Base-by-base conservation (phyloP, 75 land plant genomes). In the Sequoiadendron giganteum region DNA sequence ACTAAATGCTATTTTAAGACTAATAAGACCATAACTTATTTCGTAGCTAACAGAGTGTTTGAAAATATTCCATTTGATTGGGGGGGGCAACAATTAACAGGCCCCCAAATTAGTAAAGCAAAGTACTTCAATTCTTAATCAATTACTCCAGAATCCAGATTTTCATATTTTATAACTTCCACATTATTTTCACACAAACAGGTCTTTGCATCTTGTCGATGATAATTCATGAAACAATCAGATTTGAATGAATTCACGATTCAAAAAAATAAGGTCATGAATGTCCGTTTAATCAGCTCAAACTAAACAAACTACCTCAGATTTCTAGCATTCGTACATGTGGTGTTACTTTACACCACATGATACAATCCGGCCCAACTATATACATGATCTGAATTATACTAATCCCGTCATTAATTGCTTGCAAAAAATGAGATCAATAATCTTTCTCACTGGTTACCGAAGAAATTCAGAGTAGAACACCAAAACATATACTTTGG, bases 211-310 rank as follows among this genome's bases (percentile, higher is more conserved):
- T 34, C 8, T 75, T 75, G 77, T 75, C 34, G 14, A 75, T 75
- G 77, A 34, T 75, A 75, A 11, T 75, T 11, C 38, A 34, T 32
- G 77, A 13, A 30, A 75, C 77, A 75, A 75, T 75, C 77, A 75
- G 77, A 75, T 32, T 75, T 32, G 38, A 75, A 75, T 75, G 77
- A 75, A 75, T 75, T 13, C 16, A 34, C 2, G 39, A 75, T 75
- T 32, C 77, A 34, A 75, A 75, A 65, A 75, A 75, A 75, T 75
- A 75, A 45, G 84, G 84, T 82, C 84, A 82, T 82, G 28, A 45
- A 45, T 21, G 49, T 45, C 45, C 84, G 28, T 10, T 82, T 45
- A 82, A 42, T 82, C n/a, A 82, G 49, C 84, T 42, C 48, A 42
- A 42, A 25, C 25, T 55, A 28, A 85, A 38, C 86, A 56, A 32